Base-by-base conservation (phyloP, 805 yeast species). In the Saccharomycopsis selenospora region DNA sequence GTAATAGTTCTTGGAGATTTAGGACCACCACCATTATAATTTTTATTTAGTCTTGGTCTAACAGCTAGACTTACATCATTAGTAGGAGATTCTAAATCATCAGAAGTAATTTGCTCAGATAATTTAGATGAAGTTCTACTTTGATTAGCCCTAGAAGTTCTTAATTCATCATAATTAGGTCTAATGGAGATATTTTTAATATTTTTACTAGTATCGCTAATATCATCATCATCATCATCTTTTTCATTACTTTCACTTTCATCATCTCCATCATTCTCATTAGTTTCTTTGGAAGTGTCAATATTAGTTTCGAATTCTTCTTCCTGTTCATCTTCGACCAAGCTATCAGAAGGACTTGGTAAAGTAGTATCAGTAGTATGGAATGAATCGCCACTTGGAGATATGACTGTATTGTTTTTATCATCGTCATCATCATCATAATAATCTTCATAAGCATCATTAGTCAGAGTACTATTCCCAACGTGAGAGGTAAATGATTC, bases 1-100 rank as follows among this genome's bases (percentile, higher is more conserved):
- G 52, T 45, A 23, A 43, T 27, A 7, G 47, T 20, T 25, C 48
- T 36, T 3, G 53, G 50, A 5, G 51, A 48, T 36, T 24, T 36
- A 3, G 30, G 38, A 6, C 38, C 38, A 7, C 7, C 29, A n/a
- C n/a, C n/a, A n/a, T n/a, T n/a, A n/a, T n/a, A n/a, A 14, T 7
- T 22, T 11, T 42, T 48, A 5, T 48, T 20, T 2, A 28, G 43
- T 30, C 46, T 27, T 3, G 26, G 20, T 4, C 11, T 10, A 11
- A 29, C 28, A 23, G 17, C 29, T 17, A 33, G 38, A 14, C 17
- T 33, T 10, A 20, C 40, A 14, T 40, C 43, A 20, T 40, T 46
- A 5, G 33, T 36, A 22, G 20, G 7, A 26, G 6, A 5, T 28
- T 45, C 28, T 17, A 36, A 8, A 14, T 36, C 42, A 13, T 36